phyloP scores from a whole-genome alignment of 2,329 filamentous ascomycete species.

The Colletotrichum endophyticum region DNA sequence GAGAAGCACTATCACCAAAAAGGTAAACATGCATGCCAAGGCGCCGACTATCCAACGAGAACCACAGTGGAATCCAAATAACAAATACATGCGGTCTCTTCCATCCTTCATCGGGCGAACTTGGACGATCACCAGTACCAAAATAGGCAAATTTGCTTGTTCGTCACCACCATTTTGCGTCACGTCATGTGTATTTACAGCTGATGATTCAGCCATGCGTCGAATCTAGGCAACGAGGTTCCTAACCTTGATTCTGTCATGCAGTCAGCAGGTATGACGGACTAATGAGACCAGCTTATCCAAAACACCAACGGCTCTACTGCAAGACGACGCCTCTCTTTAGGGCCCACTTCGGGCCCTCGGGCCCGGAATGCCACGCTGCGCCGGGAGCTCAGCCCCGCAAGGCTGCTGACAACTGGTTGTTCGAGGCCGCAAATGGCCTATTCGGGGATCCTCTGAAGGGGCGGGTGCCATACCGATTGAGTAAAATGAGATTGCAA shows the following conservation, averaged over 20 bases:
- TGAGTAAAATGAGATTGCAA: accelerated
- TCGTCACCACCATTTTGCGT: background rate
- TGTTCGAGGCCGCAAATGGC: background rate
- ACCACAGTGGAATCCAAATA: background rate
- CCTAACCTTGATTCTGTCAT: background rate
- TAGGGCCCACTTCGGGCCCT: background rate
- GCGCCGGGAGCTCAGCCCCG: background rate
- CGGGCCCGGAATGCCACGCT: background rate
- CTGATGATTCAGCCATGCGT: background rate
- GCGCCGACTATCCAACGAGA: background rate
- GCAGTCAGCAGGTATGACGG: background rate
- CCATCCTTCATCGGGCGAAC: background rate
- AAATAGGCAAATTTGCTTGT: background rate
- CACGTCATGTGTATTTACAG: background rate
- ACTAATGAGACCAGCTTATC: background rate
- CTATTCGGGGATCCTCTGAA: too few relatives aligned
- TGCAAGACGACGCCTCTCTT: accelerated
- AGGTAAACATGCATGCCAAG: background rate
- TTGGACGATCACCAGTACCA: background rate
- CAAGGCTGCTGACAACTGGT: background rate
- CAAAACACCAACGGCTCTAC: background rate
- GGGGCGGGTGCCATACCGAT: background rate
- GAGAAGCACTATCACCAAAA: background rate
- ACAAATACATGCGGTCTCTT: background rate
- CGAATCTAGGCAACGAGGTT: background rate